Evolutionary conservation across 495 filamentous ascomycete species (phyloP), one percentile per base, ranked within the genome.

Genomic region (Chaetomium fimeti): DNA sequence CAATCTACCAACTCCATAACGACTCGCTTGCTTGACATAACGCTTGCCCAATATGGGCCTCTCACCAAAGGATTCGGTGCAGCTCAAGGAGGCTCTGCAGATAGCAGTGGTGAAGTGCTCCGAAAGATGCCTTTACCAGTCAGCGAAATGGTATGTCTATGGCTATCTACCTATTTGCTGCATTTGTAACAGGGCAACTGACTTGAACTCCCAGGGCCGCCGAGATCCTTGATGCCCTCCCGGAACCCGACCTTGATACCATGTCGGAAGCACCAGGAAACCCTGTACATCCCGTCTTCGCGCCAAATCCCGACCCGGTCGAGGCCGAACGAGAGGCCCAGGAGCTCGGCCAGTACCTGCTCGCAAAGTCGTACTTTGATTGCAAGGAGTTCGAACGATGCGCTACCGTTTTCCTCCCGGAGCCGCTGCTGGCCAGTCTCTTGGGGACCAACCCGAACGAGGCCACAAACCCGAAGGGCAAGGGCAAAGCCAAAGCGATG

Each of bases 351-450:
- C 87, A 86, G 72, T 98, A 91, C 72, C 85, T 98, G 1, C 81
- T 99, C 15, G 94, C 95, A 38, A 97, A 97, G 73, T 91, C 94
- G 0, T 91, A 91, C 69, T 98, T 99, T 69, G 94, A 99, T 68
- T 96, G 91, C 64, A 89, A 91, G 59, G 95, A 99, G 76, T 98
- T 87, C 71, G 93, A 98, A 69, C 91, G 95, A 58, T 97, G 93
- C 70, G 89, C 94, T 9, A 88, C 91, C 22, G 90, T 96, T 52
- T 96, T 97, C 71, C 80, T 97, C 0, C 91, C 91, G 27, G 83
- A 88, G 15, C 84, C 85, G 1, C 80, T 88, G n/a, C 82, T 91
- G 2, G 79, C 85, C 16, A 82, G 88, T 20, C 77, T 89, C 57
- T 69, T 88, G 32, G 74, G 84, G 12, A 68, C 81, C 15, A 73